Evolutionary conservation across 192 early-diverging fungal species (phyloP).

Genomic region (Linnemannia hyalina): DNA sequence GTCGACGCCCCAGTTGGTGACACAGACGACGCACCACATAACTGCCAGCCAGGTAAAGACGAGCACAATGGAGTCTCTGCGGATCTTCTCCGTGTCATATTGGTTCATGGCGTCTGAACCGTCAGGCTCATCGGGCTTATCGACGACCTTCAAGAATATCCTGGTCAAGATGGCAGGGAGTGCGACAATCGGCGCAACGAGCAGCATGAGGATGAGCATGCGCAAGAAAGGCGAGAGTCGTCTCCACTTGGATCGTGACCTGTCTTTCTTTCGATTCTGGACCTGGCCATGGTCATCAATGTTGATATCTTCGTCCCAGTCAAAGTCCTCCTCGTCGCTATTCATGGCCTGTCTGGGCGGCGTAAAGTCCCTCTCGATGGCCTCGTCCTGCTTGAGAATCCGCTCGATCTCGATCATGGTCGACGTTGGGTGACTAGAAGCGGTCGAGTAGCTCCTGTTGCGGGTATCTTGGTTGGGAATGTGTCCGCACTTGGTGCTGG

Average conservation of each 20-base stretch:
- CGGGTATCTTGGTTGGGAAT: neutral
- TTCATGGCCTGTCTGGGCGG: conserved; percentile 48
- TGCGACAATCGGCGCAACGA: conserved; percentile 65
- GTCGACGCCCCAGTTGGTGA: conserved; percentile 61
- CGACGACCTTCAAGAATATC: conserved; percentile 55
- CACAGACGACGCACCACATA: conserved; percentile 58
- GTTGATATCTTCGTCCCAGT: conserved; percentile 54
- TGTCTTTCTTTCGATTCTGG: conserved; percentile 18
- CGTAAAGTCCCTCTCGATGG: conserved; percentile 32
- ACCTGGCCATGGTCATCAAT: conserved; percentile 48
- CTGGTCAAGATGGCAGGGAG: conserved; percentile 64
- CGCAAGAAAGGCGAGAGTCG: conserved; percentile 67
- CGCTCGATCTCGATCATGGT: conserved; percentile 53
- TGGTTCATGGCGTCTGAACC: conserved; percentile 39
- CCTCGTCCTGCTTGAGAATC: conserved; percentile 49
- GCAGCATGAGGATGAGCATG: conserved; percentile 65
- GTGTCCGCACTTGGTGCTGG: conserved; percentile 1
- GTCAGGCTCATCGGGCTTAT: conserved; percentile 14
- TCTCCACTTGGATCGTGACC: conserved; percentile 59
- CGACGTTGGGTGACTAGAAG: conserved; percentile 7
- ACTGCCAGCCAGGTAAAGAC: conserved; percentile 64
- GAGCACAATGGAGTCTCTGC: conserved; percentile 62
- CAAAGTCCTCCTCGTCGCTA: conserved; percentile 52
- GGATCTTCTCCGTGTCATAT: conserved; percentile 60
- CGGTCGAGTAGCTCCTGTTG: neutral